These are phyloP conservation scores for Petunia hybrid DNA, from an alignment of 305 asterid species.

Conservation along the genomic window DNA sequence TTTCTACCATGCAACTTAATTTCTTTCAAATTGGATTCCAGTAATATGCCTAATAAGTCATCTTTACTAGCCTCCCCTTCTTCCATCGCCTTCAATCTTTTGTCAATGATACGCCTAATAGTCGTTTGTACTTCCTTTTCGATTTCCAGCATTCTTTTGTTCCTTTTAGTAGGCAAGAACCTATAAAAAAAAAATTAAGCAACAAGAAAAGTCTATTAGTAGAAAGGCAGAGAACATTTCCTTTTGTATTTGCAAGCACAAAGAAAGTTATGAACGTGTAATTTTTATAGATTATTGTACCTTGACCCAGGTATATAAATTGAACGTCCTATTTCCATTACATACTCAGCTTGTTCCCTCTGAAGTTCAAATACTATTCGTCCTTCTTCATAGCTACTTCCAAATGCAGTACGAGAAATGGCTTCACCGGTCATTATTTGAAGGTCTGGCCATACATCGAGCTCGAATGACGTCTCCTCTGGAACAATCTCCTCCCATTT, in stretches of 20 bases:
- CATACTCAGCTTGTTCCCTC: conserved; percentile 53
- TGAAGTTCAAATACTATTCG: conserved; percentile 62
- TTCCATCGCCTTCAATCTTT: conserved; percentile 49
- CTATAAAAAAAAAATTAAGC: conserved; percentile 28
- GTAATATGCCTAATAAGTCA: conserved; percentile 48
- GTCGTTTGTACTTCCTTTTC: conserved; percentile 46
- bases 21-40: conserved; percentile 40
- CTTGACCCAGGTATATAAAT: conserved; percentile 66
- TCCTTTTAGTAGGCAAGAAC: conserved; percentile 56
- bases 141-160: conserved; percentile 58
- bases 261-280: background rate
- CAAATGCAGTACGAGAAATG: conserved; percentile 57
- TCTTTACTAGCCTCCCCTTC: conserved; percentile 44
- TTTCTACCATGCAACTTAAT: conserved; percentile 34
- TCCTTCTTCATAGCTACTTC: conserved; percentile 61
- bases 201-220: background rate
- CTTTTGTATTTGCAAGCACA: background rate
- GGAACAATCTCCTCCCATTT: conserved; percentile 50
- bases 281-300: conserved; percentile 33
- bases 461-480: conserved; percentile 27
- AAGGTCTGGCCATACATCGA: conserved; percentile 57
- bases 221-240: background rate
- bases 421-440: conserved; percentile 49
- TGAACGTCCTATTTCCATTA: conserved; percentile 43
- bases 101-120: conserved; percentile 47